Evolutionary conservation across 495 filamentous ascomycete genomes (phyloP), one percentile per base, ranked within the genome.

Genomic region (Tuber magnatum): DNA sequence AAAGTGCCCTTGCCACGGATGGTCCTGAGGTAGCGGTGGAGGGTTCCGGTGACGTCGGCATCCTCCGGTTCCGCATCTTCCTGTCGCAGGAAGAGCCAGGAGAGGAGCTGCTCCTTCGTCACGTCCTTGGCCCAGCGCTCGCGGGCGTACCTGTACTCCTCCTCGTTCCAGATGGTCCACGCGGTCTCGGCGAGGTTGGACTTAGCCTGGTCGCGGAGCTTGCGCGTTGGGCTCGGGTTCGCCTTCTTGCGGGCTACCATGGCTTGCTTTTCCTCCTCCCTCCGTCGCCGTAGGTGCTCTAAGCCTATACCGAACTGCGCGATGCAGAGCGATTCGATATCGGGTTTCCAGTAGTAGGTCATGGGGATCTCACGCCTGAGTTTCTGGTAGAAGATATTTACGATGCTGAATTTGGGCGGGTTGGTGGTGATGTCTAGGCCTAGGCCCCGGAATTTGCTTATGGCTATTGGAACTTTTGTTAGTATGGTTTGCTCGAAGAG

Each of bases 111-210:
- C 51, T 74, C 61, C 28, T 71, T 40, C 39, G 24, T 72, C 65
- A 44, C 65, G 22, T n/a, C 73, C 51, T 42, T 74, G 35, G 40
- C 24, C 56, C 61, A 68, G 41, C 73, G 32, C 39, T 74, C 72
- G 38, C 68, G 24, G 39, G 61, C 32, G 32, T 76, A 18, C 71
- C 70, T 65, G 14, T 2, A 69, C 28, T 10, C 20, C 20, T 70
- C 51, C 51, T 24, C 51, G 24, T 61, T 61, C 51, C 51, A 72
- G 39, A 41, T 24, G 28, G 28, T 20, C 56, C 56, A 65, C 56
- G 4, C 56, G 28, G 32, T 4, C 4, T 65, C 56, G 28, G 28
- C 56, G 28, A 65, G 12, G 4, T 6, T 65, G 3, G 56, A 32
- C 32, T 35, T 65, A 12, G 56, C 56, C 14, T 65, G 28, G 28